Evolutionary conservation across 1,284 basidiomycete genomes (phyloP).

Genomic region (Ganoderma leucocontextum): DNA sequence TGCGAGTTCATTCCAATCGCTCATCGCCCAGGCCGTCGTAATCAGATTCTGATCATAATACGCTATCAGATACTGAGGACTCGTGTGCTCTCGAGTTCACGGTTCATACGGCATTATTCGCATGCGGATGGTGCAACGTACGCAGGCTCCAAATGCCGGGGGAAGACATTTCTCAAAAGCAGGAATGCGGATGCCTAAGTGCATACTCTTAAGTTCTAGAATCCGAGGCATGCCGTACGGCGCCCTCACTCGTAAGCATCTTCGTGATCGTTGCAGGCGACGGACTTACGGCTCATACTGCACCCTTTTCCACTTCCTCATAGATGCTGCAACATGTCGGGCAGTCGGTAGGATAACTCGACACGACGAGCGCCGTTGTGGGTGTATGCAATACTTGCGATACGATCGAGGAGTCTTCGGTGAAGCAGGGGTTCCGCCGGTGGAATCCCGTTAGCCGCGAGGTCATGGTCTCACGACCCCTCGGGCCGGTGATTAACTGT

Average conservation of each 20-base stretch:
- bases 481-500: background rate
- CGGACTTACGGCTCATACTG: background rate
- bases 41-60: background rate
- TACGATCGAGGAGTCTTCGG: background rate
- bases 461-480: background rate
- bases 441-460: background rate
- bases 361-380: background rate
- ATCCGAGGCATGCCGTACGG: background rate
- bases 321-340: background rate
- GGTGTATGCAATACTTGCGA: background rate
- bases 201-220: background rate
- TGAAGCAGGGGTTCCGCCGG: background rate
- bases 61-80: background rate
- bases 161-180: background rate
- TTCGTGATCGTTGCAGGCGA: background rate
- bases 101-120: background rate
- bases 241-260: background rate
- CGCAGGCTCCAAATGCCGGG: background rate
- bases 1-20: background rate
- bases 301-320: background rate
- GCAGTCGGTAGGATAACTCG: background rate
- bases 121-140: background rate
- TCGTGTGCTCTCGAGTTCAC: background rate
- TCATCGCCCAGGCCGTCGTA: background rate
- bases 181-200: background rate